Evolutionary conservation across 108 stramenopile genomes (phyloP).

Genomic region (Licmophora abbreviata): DNA sequence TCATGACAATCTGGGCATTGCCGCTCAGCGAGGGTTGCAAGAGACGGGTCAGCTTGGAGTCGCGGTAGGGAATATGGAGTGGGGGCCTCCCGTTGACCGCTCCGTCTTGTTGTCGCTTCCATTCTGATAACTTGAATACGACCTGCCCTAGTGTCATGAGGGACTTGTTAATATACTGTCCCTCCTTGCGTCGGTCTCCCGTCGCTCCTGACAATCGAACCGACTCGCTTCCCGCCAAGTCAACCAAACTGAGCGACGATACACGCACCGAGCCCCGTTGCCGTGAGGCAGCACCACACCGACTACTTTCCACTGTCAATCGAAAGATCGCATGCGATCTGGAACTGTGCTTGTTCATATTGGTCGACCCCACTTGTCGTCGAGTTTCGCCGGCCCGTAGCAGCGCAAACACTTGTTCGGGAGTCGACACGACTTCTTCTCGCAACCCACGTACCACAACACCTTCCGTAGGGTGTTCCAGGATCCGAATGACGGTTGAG

Average conservation of each 20-base stretch:
- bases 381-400: conserved; percentile 66
- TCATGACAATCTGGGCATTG: conserved; percentile 80
- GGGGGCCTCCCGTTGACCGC: conserved; percentile 13
- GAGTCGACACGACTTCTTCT: conserved; percentile 79
- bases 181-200: conserved; percentile 87
- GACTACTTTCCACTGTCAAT: conserved; percentile 75
- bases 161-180: conserved; percentile 95
- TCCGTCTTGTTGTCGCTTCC: not conserved
- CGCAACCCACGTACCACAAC: conserved; percentile 79
- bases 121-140: conserved; percentile 71
- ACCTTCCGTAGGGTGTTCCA: conserved; percentile 68
- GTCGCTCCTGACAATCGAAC: conserved; percentile 69
- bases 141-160: conserved; percentile 91
- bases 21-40: conserved; percentile 87
- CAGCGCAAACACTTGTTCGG: conserved; percentile 77
- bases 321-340: conserved; percentile 89
- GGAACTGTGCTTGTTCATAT: conserved; percentile 84
- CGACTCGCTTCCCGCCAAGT: conserved; percentile 82
- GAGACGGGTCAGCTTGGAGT: conserved; percentile 90
- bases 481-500: conserved; percentile 43
- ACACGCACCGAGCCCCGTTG: conserved; percentile 38
- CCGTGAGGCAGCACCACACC: conserved; percentile 17
- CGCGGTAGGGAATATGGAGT: conserved; percentile 69
- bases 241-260: conserved; percentile 65
- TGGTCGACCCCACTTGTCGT: conserved; percentile 83